These are phyloP conservation scores for Thuidium tamariscinum DNA, from an alignment of 225 moss, liverwort and hornwort genomes.

Conservation along the genomic window DNA sequence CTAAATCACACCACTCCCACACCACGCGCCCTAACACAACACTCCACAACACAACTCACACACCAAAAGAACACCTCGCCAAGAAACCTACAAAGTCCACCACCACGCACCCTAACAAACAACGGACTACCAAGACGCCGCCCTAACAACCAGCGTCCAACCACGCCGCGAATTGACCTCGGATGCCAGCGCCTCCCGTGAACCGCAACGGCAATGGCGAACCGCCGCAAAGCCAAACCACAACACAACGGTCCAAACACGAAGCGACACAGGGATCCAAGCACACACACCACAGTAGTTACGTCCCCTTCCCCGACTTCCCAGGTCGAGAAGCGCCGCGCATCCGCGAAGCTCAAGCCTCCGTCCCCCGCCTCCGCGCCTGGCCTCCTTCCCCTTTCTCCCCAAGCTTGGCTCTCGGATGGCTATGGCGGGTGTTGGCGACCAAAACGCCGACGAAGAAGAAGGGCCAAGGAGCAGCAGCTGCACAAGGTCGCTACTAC, in stretches of 20 bases:
- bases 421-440: background rate
- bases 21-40: background rate
- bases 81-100: background rate
- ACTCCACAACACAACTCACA: background rate
- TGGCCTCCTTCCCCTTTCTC: background rate
- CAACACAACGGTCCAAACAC: background rate
- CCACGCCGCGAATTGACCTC: background rate
- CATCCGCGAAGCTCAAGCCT: background rate
- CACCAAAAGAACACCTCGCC: background rate
- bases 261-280: conserved; percentile 12
- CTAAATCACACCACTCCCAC: background rate
- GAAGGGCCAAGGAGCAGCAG: background rate
- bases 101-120: background rate
- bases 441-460: background rate
- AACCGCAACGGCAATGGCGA: background rate
- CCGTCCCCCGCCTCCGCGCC: background rate
- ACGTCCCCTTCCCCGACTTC: background rate
- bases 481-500: background rate
- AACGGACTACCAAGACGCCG: background rate
- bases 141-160: background rate
- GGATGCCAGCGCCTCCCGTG: background rate
- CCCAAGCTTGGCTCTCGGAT: background rate
- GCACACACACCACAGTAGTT: background rate
- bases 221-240: conserved; percentile 3
- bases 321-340: background rate